Evolutionary conservation across 2,329 filamentous ascomycete species (phyloP).

Genomic region (Mariannaea sp.): DNA sequence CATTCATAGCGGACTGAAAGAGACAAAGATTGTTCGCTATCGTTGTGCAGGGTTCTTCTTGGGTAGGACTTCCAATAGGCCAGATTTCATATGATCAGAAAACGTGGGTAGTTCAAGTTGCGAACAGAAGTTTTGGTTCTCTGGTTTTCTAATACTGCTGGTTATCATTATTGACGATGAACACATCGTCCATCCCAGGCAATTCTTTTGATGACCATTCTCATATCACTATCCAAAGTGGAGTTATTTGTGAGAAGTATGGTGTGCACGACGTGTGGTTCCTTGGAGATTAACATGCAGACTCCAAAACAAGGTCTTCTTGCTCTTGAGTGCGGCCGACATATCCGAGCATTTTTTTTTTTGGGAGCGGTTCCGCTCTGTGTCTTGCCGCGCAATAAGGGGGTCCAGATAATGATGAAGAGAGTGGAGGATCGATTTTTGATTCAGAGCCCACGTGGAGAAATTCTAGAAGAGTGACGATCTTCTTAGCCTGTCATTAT

Average conservation of each 20-base stretch:
- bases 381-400: slow-evolving; percentile 4
- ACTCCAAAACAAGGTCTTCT: slow-evolving; percentile 1
- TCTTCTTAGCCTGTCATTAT: no score
- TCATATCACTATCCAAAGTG: slow-evolving; percentile 9
- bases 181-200: slow-evolving; percentile 9
- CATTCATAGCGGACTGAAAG: neutral
- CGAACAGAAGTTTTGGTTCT: no score
- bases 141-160: no score
- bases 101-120: no score
- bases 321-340: slow-evolving; percentile 12
- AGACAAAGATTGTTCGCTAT: neutral
- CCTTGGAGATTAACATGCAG: slow-evolving; percentile 16
- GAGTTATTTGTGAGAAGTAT: slow-evolving; percentile 7
- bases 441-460: neutral
- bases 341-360: slow-evolving; percentile 10
- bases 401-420: neutral
- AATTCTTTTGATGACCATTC: neutral
- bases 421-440: neutral
- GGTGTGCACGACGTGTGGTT: slow-evolving; percentile 8
- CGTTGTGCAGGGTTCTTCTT: neutral
- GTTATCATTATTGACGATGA: no score
- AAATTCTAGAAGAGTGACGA: neutral
- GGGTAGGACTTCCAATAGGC: neutral
- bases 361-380: slow-evolving; percentile 18
- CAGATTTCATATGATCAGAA: no score